Conservation (phyloP, 148 eudicot genomes). For the Fallopia convolvulus region DNA sequence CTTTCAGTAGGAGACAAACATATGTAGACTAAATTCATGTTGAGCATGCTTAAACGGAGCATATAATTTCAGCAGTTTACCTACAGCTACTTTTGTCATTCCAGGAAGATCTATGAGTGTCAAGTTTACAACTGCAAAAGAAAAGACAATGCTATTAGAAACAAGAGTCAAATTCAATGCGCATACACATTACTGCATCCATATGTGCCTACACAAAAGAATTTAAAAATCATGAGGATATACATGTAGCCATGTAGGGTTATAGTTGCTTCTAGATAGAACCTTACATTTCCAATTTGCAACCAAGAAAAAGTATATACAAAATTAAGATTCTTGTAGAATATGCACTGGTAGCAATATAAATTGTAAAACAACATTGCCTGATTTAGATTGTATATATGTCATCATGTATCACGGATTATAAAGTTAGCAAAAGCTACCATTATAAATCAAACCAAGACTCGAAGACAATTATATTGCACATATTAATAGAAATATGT, state of each 20-base stretch:
- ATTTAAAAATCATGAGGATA: background rate
- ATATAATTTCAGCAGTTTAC: slow-evolving; percentile 35
- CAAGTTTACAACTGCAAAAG: slow-evolving; percentile 84
- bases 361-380: background rate
- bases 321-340: background rate
- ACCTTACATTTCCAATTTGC: background rate
- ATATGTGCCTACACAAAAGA: background rate
- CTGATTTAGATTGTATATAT: background rate
- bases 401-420: background rate
- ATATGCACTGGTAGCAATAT: background rate
- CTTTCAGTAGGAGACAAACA: too few relatives aligned
- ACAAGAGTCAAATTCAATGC: background rate
- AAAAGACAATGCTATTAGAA: slow-evolving; percentile 10
- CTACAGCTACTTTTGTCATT: slow-evolving; percentile 95
- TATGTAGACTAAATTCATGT: background rate
- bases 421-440: background rate
- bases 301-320: background rate
- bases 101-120: slow-evolving; percentile 99
- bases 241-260: background rate
- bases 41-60: background rate
- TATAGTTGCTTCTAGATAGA: background rate
- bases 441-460: background rate
- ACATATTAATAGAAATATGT: background rate
- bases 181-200: background rate
- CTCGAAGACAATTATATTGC: background rate